Evolutionary conservation across 352 stramenopile species (phyloP).

Genomic region (Elongisporangium anandrum): DNA sequence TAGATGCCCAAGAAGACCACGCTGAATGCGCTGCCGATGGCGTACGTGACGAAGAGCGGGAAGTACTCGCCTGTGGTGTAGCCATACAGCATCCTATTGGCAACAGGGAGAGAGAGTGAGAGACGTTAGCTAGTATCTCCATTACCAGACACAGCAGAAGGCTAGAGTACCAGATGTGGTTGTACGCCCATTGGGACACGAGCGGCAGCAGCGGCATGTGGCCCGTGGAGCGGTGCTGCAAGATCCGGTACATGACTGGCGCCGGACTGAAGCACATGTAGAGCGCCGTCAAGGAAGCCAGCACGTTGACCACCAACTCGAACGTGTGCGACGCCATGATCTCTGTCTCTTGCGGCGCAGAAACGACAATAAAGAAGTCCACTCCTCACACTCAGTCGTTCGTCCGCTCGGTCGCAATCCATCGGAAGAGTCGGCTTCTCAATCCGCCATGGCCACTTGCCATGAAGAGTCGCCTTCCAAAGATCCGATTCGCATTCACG

Average conservation of each 20-base stretch:
- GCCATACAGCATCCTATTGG: constrained; percentile 31
- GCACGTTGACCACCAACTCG: constrained; percentile 23
- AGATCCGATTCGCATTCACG: neutral
- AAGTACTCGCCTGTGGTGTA: constrained; percentile 40
- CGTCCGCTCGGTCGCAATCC: neutral
- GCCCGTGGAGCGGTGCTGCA: constrained; percentile 16
- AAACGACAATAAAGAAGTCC: neutral
- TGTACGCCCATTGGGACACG: constrained; percentile 36
- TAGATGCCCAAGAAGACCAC: constrained; percentile 43
- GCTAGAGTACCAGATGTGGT: constrained; percentile 34
- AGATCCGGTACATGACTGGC: constrained; percentile 25
- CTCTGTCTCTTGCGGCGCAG: neutral
- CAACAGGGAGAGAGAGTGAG: neutral
- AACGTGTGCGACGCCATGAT: constrained; percentile 4
- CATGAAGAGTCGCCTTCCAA: neutral
- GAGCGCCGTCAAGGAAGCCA: constrained; percentile 28
- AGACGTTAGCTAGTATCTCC: neutral
- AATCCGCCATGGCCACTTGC: neutral
- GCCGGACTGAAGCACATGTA: constrained; percentile 44
- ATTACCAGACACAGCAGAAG: neutral
- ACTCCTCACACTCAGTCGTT: no score
- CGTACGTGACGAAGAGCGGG: constrained; percentile 37
- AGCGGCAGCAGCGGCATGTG: constrained; percentile 30
- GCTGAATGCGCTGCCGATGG: constrained; percentile 27
- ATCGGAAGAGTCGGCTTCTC: neutral